phyloP scores from a whole-genome alignment of 2,329 filamentous ascomycete genomes.

The Phialemonium atrogriseum region DNA sequence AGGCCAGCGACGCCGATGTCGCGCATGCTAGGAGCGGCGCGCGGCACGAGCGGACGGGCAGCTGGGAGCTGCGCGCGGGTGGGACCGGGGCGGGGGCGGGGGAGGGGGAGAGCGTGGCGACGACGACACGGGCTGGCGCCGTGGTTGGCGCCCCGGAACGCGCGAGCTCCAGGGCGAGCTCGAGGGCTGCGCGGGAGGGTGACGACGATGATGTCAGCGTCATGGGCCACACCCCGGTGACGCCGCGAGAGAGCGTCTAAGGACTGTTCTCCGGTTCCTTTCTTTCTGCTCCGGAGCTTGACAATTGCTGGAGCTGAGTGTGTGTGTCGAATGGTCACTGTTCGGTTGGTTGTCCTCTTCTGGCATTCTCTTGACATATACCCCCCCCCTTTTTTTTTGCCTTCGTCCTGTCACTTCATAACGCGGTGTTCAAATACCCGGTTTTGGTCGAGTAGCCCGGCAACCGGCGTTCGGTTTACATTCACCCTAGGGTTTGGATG shows the following conservation, averaged over 20 bases:
- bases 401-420: no score
- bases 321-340: not conserved
- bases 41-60: conserved; percentile 36
- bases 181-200: conserved; percentile 10
- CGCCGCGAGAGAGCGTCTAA: conserved; percentile 30
- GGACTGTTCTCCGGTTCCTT: not conserved
- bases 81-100: conserved; percentile 2
- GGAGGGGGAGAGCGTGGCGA: conserved; percentile 4
- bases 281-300: not conserved
- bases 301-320: not conserved
- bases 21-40: conserved; percentile 27
- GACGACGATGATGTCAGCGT: conserved; percentile 28
- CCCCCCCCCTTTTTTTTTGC: no score
- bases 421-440: no score
- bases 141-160: conserved; percentile 7
- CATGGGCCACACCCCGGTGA: conserved; percentile 26
- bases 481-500: no score
- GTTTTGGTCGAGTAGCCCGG: no score
- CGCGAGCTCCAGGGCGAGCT: conserved; percentile 9
- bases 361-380: conserved; percentile 3
- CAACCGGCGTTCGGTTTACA: no score
- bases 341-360: not conserved
- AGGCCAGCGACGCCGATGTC: conserved; percentile 34
- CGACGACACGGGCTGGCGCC: conserved; percentile 9
- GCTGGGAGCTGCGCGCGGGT: conserved; percentile 36